Conservation (phyloP, 2,329 filamentous ascomycete genomes). For the Penicillium sclerotigenum region DNA sequence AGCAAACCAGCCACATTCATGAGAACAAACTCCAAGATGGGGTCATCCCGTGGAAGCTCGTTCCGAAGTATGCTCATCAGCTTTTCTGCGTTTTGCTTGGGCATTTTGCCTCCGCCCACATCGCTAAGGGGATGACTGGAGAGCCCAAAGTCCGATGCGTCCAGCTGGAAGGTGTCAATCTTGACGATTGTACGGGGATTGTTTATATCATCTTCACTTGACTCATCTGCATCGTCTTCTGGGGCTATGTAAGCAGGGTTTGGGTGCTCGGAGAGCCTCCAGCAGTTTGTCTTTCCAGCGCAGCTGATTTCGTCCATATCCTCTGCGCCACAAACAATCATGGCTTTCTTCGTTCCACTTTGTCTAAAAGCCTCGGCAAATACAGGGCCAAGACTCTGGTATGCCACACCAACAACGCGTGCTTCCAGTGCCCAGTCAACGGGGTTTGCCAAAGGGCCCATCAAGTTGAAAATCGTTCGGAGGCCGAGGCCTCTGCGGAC, state of each 20-base stretch:
- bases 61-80: conserved; percentile 72
- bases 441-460: conserved; percentile 89
- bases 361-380: conserved; percentile 82
- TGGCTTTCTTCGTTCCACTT: conserved; percentile 73
- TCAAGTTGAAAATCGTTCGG: conserved; percentile 95
- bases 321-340: conserved; percentile 91
- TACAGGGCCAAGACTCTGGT: conserved; percentile 78
- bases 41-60: conserved; percentile 70
- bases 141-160: conserved; percentile 85
- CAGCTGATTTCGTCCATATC: conserved; percentile 95
- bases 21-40: conserved; percentile 88
- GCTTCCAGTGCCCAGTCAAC: conserved; percentile 82
- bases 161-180: conserved; percentile 73
- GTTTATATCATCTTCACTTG: conserved; percentile 40
- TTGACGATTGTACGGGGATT: conserved; percentile 48
- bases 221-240: conserved; percentile 45
- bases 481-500: conserved; percentile 86
- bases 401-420: conserved; percentile 86
- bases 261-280: conserved; percentile 63
- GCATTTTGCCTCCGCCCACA: conserved; percentile 81
- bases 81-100: conserved; percentile 82
- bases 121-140: conserved; percentile 67
- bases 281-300: conserved; percentile 83
- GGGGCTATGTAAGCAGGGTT: conserved; percentile 44
- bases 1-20: conserved; percentile 90